A percentile compares a stretch with the other conserved stretches of the same genome.
Evolutionary conservation across 2,329 filamentous ascomycete species (phyloP).

Genomic region (Alternaria consortialis): DNA sequence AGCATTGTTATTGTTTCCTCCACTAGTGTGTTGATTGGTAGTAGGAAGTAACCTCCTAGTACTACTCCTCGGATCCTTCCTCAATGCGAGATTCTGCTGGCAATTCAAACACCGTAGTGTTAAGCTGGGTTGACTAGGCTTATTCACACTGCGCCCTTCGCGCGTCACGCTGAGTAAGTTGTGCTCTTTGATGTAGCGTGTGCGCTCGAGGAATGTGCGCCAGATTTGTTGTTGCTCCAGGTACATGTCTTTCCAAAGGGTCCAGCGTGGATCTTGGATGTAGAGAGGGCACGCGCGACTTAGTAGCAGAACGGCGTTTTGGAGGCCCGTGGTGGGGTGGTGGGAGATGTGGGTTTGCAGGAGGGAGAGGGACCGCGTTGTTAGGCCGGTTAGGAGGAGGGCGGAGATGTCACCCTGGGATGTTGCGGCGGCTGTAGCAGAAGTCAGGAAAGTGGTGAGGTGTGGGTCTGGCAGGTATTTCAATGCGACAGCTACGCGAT

Average conservation of each 20-base stretch:
- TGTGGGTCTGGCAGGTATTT: slow-evolving; percentile 70
- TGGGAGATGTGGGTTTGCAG: slow-evolving; percentile 78
- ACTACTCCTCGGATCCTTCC: slow-evolving; percentile 33
- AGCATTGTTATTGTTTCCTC: neutral
- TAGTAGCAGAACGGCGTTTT: slow-evolving; percentile 79
- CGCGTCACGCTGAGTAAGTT: slow-evolving; percentile 72
- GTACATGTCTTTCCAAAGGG: slow-evolving; percentile 78
- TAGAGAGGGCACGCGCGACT: slow-evolving; percentile 79
- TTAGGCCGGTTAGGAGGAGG: slow-evolving; percentile 79
- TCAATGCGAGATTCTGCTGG: slow-evolving; percentile 62
- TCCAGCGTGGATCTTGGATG: slow-evolving; percentile 78
- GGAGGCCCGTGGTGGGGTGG: slow-evolving; percentile 71
- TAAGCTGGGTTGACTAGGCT: slow-evolving; percentile 71
- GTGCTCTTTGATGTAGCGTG: slow-evolving; percentile 80
- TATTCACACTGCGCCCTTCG: slow-evolving; percentile 69
- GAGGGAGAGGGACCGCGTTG: slow-evolving; percentile 75
- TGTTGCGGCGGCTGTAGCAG: slow-evolving; percentile 68
- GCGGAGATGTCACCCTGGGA: slow-evolving; percentile 77
- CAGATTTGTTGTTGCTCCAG: slow-evolving; percentile 76
- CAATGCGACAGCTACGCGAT: slow-evolving; percentile 78
- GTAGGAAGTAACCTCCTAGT: slow-evolving; percentile 35
- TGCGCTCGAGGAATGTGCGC: slow-evolving; percentile 75
- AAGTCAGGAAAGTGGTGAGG: slow-evolving; percentile 55
- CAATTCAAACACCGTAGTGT: slow-evolving; percentile 81
- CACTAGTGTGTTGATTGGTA: neutral